Base-by-base conservation (phyloP, 495 filamentous ascomycete genomes). In the Penicillium desertorum region DNA sequence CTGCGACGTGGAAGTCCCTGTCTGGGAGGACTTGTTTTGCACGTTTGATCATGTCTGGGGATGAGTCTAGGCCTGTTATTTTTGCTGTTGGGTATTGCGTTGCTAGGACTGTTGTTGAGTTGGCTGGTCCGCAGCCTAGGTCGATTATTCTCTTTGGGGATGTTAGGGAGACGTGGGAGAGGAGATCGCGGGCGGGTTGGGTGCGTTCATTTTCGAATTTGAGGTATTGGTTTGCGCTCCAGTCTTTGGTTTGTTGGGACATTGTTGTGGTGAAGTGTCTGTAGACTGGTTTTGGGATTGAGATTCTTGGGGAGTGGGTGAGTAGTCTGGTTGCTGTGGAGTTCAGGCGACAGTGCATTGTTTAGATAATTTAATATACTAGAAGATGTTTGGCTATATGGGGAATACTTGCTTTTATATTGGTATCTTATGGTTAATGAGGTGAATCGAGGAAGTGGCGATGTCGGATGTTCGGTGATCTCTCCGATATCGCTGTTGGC, bases 121-220 rank as follows among this genome's bases (percentile, higher is more conserved):
- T 83, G 0, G 75, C 82, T 0, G 81, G 81, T 0, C 82, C 82
- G 62, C 81, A 84, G 60, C 82, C 82, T 0, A 84, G 65, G 59
- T 85, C 81, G 56, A 81, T 67, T 45, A 85, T 71, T 7, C 57
- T 58, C 5, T 66, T 65, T 1, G 77, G 79, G 2, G 62, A 45
- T 36, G 63, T 42, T 9, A 73, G 59, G 1, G 64, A 63, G 23
- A 79, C 60, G 29, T 71, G 70, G 1, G 75, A 44, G 25, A 80
- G 68, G 19, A 81, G 77, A 56, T 81, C 78, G 41, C 69, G 74
- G 0, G 72, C 69, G 32, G 79, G 73, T 7, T 69, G 68, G 3
- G 76, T 80, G 54, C 79, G 73, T 36, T 81, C 72, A 42, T 66
- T 56, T 42, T 70, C 66, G 54, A 79, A 81, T 58, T 80, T 79